These are phyloP conservation scores for Acacia crassicarpa DNA, from an alignment of 306 rosid genomes.

Conservation along the genomic window DNA sequence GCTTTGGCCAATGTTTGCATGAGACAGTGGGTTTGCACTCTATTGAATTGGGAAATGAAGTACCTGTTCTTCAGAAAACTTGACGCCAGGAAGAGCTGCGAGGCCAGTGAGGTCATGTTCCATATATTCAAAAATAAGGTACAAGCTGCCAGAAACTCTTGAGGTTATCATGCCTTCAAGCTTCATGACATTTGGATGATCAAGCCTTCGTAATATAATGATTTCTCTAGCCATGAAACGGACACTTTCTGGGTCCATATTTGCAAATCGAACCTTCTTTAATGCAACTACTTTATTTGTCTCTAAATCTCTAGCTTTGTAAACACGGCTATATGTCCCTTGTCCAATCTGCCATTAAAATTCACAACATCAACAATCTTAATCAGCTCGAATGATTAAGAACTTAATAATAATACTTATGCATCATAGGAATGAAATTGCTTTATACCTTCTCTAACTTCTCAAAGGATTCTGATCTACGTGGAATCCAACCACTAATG, in stretches of 20 bases:
- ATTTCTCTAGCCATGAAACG: conserved; percentile 89
- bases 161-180: conserved; percentile 89
- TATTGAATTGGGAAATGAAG: neutral
- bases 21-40: neutral
- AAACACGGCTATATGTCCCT: conserved; percentile 92
- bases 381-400: neutral
- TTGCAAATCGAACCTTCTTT: conserved; percentile 84
- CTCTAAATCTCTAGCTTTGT: conserved; percentile 79
- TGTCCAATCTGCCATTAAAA: conserved; percentile 68
- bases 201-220: conserved; percentile 65
- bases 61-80: conserved; percentile 80
- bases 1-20: neutral
- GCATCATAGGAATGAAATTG: neutral
- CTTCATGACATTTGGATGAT: conserved; percentile 94
- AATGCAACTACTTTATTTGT: conserved; percentile 74
- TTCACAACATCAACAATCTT: neutral
- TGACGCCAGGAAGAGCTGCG: conserved; percentile 54
- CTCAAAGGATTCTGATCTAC: conserved; percentile 76
- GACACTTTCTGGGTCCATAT: conserved; percentile 88
- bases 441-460: conserved; percentile 67
- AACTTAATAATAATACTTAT: neutral
- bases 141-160: conserved; percentile 77
- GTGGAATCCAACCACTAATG: conserved; percentile 82
- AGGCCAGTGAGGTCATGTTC: conserved; percentile 89
- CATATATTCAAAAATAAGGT: conserved; percentile 87